Evolutionary conservation across 1,139 yeast genomes (phyloP).

Genomic region (Magnusiomyces fungicola): DNA sequence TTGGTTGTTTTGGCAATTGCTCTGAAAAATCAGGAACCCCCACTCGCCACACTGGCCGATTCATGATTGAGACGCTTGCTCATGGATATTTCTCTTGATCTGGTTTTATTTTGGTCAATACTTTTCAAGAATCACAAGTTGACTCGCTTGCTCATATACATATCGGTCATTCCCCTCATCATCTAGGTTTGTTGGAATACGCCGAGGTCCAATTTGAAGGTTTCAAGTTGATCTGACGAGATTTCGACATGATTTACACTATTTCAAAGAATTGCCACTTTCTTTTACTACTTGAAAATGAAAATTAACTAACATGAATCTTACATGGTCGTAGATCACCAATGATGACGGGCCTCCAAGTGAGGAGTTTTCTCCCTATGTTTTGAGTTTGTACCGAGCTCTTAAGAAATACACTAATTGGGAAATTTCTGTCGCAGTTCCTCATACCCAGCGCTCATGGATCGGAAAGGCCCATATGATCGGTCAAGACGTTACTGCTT

Average conservation of each 20-base stretch:
- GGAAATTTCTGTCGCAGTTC: constrained; percentile 80
- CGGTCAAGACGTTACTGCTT: constrained; percentile 63
- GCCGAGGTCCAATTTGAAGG: neutral
- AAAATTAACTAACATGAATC: neutral
- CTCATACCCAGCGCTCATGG: constrained; percentile 69
- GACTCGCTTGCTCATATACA: no score
- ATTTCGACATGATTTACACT: constrained; percentile 35
- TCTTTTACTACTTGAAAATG: constrained; percentile 18
- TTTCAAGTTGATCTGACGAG: neutral
- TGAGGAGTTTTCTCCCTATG: constrained; percentile 74
- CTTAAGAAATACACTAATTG: constrained; percentile 61
- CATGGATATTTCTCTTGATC: no score
- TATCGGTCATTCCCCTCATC: no score
- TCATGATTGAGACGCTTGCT: no score
- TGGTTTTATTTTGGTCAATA: no score
- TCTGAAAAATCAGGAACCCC: no score
- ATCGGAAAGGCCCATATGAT: constrained; percentile 96
- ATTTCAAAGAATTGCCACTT: constrained; percentile 34
- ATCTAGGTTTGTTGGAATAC: no score
- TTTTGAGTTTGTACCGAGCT: constrained; percentile 72
- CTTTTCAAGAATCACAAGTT: no score
- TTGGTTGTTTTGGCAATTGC: neutral
- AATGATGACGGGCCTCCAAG: constrained; percentile 96
- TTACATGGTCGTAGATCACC: constrained; percentile 40
- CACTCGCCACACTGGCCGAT: no score